Percentiles rank a stretch among this genome's conserved stretches.
Conservation (phyloP, 2,329 filamentous ascomycete genomes). For the Helicocarpus griseus region DNA sequence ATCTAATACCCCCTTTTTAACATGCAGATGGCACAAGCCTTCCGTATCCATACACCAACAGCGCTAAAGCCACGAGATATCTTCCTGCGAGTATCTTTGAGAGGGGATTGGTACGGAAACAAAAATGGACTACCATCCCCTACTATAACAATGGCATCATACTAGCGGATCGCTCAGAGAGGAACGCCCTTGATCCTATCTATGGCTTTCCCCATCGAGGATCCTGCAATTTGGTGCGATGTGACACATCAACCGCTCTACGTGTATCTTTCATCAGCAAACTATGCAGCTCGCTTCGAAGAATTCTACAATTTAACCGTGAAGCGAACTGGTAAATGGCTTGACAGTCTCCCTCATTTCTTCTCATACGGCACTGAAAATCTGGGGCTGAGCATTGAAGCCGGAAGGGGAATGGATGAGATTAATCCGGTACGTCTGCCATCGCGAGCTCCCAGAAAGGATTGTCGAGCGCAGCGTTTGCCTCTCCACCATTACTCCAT, state of each 20-base stretch:
- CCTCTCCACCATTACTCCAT: conserved; percentile 44
- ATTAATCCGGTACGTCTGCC: conserved; percentile 51
- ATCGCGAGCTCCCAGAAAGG: conserved; percentile 32
- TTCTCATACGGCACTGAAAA: conserved; percentile 49
- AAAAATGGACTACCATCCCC: conserved; percentile 48
- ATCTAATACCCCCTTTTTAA: conserved; percentile 6
- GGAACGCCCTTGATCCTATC: conserved; percentile 42
- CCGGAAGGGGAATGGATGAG: conserved; percentile 50
- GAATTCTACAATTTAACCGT: conserved; percentile 44
- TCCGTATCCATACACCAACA: conserved; percentile 45
- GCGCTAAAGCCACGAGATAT: conserved; percentile 56
- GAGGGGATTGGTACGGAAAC: conserved; percentile 53
- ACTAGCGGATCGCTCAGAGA: conserved; percentile 26
- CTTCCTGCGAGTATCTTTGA: conserved; percentile 56
- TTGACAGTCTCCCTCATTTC: conserved; percentile 44
- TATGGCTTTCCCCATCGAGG: conserved; percentile 53
- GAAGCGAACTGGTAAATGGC: conserved; percentile 50
- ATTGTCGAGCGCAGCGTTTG: conserved; percentile 38
- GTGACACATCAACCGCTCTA: conserved; percentile 48
- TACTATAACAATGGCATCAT: conserved; percentile 49
- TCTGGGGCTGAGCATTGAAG: conserved; percentile 45
- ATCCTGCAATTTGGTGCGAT: conserved; percentile 57
- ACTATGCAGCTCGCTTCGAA: conserved; percentile 40
- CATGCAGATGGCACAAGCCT: conserved; percentile 47
- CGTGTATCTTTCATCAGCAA: conserved; percentile 33